Evolutionary conservation across 306 rosid species (phyloP), one percentile per base, ranked within the genome.

Genomic region (Vicia villosa): DNA sequence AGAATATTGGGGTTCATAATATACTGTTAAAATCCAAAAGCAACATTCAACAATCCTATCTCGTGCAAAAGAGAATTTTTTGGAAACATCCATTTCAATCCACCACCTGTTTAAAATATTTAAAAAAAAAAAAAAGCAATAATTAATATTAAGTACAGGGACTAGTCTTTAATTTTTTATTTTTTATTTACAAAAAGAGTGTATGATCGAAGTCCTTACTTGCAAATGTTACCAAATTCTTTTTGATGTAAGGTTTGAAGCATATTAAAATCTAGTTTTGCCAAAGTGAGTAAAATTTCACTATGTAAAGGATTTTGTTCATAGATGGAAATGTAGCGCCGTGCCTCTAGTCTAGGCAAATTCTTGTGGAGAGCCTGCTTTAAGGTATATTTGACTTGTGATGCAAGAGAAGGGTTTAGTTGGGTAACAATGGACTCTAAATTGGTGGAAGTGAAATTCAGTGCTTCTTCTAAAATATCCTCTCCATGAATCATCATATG

Each of bases 381-480:
- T 21, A 71, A 60, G 49, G 60, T 45, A 30, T 59, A 77, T 47
- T 21, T 69, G 22, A 83, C 56, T 66, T 41, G 50, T 4, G 14
- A n/a, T 0, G 36, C 62, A 16, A 78, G 63, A 8, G 54, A 47
- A 28, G 55, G 72, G 36, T 69, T 65, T 1, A 47, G 43, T 3
- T 47, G 17, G 0, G 17, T 40, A 3, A 3, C 11, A 2, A 58
- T 7, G 28, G 73, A 34, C 40, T 68, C 41, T 2, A 83, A 77
- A n/a, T 78, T 74, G 55, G 79, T 60, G 26, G 57, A 51, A 20
- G 57, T 74, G 77, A 81, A 83, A 2, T 1, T 69, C 14, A 83
- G 21, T 2, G 88, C 88, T 71, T 83, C 79, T 3, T 83, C 86
- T 1, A 86, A 74, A 16, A 86, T 67, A 12, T 76, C 70, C 61